Evolutionary conservation across 2,329 filamentous ascomycete genomes (phyloP).

Genomic region (Fusarium anguioides): DNA sequence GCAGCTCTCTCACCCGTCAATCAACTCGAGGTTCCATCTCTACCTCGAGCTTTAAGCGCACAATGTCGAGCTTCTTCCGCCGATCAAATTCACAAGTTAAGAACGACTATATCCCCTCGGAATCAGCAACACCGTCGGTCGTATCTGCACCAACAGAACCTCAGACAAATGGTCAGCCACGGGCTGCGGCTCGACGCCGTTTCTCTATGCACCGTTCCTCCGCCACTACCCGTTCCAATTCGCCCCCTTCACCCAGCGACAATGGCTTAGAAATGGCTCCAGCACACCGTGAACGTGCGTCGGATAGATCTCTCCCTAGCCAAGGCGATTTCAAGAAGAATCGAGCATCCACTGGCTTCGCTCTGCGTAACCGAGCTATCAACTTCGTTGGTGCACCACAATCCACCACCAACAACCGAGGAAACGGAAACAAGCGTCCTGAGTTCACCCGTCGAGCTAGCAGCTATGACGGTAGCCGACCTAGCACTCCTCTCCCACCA

Average conservation of each 20-base stretch:
- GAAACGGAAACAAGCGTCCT: conserved; percentile 36
- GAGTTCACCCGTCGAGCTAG: conserved; percentile 54
- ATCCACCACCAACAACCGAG: conserved; percentile 33
- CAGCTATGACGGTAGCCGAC: conserved; percentile 59
- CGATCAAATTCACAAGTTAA: conserved; percentile 53
- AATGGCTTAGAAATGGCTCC: conserved; percentile 58
- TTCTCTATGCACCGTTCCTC: conserved; percentile 61
- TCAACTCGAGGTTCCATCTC: conserved; percentile 57
- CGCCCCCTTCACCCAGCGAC: conserved; percentile 61
- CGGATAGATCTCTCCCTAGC: conserved; percentile 52
- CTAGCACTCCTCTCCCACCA: conserved; percentile 37
- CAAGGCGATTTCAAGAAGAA: conserved; percentile 63
- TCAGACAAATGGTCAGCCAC: conserved; percentile 46
- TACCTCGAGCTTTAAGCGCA: conserved; percentile 60
- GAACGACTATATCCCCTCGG: conserved; percentile 36
- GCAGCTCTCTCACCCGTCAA: conserved; percentile 52
- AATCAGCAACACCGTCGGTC: conserved; percentile 44
- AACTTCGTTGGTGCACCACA: conserved; percentile 56
- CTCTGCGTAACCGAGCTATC: conserved; percentile 59
- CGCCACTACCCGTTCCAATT: conserved; percentile 59
- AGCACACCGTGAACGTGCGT: conserved; percentile 38
- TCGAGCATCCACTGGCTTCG: conserved; percentile 63
- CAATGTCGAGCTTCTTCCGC: conserved; percentile 62
- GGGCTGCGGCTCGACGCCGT: conserved; percentile 49
- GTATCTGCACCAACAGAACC: conserved; percentile 41